Conservation (phyloP, 2,329 filamentous ascomycete genomes). For the Pseudocercospora musae region DNA sequence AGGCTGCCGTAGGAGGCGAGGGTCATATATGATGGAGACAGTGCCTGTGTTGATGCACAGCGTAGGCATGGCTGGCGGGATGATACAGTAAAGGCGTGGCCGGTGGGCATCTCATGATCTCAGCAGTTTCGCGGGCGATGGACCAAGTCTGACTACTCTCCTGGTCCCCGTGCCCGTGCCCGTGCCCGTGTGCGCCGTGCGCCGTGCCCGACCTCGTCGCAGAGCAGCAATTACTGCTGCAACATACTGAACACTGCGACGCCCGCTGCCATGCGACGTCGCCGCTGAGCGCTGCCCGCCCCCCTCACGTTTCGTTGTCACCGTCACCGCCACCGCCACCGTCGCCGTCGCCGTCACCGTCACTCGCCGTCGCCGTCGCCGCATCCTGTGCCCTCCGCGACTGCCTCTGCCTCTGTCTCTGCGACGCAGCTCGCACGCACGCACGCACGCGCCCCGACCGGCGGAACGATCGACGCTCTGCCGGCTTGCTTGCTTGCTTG, state of each 20-base stretch:
- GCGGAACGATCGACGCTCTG: conserved; percentile 6
- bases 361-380: too few species aligned
- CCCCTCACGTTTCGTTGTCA: too few species aligned
- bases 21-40: too few species aligned
- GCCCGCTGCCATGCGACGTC: background rate
- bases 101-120: too few species aligned
- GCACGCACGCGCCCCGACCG: background rate
- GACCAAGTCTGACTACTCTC: background rate
- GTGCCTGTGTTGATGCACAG: too few species aligned
- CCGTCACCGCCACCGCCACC: too few species aligned
- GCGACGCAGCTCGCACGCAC: background rate
- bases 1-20: too few species aligned
- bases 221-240: background rate
- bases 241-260: background rate
- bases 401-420: background rate
- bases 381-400: background rate
- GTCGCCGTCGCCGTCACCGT: too few species aligned
- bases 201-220: background rate
- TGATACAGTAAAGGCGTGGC: too few species aligned
- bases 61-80: too few species aligned
- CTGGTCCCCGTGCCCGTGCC: background rate
- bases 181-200: too few species aligned
- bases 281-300: background rate
- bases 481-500: too few species aligned
- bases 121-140: background rate